These are phyloP conservation scores for Gastrolobium bilobum DNA, from an alignment of 306 rosid genomes.

Conservation along the genomic window DNA sequence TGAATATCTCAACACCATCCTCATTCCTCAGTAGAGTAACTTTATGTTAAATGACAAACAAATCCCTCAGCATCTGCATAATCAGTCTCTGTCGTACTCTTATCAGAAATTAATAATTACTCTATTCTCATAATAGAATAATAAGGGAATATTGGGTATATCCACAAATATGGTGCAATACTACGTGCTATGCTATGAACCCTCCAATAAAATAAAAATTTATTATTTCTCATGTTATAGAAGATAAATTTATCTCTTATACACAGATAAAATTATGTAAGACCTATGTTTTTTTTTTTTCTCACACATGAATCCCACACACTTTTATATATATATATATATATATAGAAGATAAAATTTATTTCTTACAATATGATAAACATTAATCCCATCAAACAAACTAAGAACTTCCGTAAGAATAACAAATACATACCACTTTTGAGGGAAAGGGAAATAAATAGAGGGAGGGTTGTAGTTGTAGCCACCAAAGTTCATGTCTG, in stretches of 20 bases:
- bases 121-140: not conserved
- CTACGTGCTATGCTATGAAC: slow-evolving; percentile 59
- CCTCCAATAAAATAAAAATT: not conserved
- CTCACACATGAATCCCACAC: no score
- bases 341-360: no score
- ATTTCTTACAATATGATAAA: no score
- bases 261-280: no score
- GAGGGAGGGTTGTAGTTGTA: not conserved
- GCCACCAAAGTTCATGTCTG: slow-evolving; percentile 33
- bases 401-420: slow-evolving; percentile 8
- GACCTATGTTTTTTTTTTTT: no score
- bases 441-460: not conserved
- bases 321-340: no score
- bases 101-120: not conserved
- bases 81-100: not conserved
- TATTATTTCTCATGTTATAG: no score
- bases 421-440: slow-evolving; percentile 8
- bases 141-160: slow-evolving; percentile 15
- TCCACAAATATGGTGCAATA: slow-evolving; percentile 14
- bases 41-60: slow-evolving; percentile 5
- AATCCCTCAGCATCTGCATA: not conserved
- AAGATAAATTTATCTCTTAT: no score
- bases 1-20: no score
- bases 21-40: not conserved
- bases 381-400: not conserved